Conservation (phyloP, 495 filamentous ascomycete species). For the Penicillium tannophilum region DNA sequence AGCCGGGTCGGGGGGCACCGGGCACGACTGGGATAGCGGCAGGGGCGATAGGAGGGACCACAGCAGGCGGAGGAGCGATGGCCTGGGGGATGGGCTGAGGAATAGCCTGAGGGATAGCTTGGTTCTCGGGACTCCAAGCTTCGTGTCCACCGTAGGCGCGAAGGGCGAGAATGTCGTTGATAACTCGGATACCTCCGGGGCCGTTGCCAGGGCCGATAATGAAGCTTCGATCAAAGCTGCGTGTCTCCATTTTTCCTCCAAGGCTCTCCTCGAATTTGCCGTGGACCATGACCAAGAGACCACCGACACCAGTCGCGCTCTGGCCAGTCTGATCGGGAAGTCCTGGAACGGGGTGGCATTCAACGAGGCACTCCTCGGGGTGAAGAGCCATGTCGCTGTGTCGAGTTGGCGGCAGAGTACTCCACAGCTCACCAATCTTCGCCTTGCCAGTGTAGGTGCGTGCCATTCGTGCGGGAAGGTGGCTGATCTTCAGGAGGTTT, state of each 20-base stretch:
- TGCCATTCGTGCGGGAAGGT: conserved; percentile 58
- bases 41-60: conserved; percentile 12
- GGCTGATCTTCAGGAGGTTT: conserved; percentile 72
- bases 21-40: conserved; percentile 12
- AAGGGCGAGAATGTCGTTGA: conserved; percentile 77
- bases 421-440: conserved; percentile 70
- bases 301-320: conserved; percentile 65
- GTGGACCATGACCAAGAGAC: conserved; percentile 77
- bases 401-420: conserved; percentile 67
- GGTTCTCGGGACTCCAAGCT: conserved; percentile 57
- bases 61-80: conserved; percentile 20
- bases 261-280: conserved; percentile 78
- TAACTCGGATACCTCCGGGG: conserved; percentile 66
- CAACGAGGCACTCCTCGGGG: conserved; percentile 72
- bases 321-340: conserved; percentile 71
- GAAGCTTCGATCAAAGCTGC: conserved; percentile 86
- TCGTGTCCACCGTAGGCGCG: conserved; percentile 64
- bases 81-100: conserved; percentile 27
- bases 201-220: conserved; percentile 74
- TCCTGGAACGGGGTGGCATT: conserved; percentile 75
- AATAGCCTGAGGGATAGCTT: conserved; percentile 27
- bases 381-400: conserved; percentile 69
- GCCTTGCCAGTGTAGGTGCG: conserved; percentile 66
- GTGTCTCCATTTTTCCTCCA: conserved; percentile 56
- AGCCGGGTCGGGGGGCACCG: conserved; percentile 20